phyloP scores from a whole-genome alignment of 1,284 basidiomycete genomes.

The Tylopilus sp. region DNA sequence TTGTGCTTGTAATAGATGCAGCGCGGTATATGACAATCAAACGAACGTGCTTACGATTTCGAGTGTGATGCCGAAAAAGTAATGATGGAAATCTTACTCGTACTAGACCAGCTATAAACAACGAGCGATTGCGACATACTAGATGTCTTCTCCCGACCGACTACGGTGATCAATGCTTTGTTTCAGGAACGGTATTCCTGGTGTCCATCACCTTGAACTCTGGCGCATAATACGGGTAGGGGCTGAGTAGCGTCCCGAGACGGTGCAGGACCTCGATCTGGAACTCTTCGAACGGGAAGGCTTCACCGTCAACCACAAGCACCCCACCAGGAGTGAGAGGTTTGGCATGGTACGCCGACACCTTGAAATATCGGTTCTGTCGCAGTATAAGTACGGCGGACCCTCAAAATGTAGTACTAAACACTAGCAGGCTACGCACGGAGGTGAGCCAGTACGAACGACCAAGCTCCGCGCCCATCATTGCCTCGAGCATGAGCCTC shows the following conservation, averaged over 20 bases:
- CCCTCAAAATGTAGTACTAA: not conserved
- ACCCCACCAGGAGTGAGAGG: slow-evolving; percentile 67
- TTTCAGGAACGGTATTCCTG: slow-evolving; percentile 28
- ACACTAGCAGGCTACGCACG: slow-evolving; percentile 39
- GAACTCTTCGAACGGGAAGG: slow-evolving; percentile 82
- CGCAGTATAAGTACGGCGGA: slow-evolving; percentile 6
- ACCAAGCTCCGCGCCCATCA: slow-evolving; percentile 79
- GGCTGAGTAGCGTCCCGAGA: slow-evolving; percentile 78
- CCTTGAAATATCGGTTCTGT: slow-evolving; percentile 87
- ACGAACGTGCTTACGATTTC: too few species aligned
- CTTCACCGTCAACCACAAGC: slow-evolving; percentile 87
- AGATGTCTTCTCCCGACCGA: too few species aligned
- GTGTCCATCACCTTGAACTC: slow-evolving; percentile 55
- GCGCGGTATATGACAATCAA: not conserved
- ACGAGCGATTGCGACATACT: not conserved
- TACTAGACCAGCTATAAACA: not conserved
- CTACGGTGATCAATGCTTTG: slow-evolving; percentile 13
- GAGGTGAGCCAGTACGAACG: slow-evolving; percentile 75
- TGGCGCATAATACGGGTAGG: slow-evolving; percentile 72
- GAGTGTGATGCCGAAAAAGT: too few species aligned
- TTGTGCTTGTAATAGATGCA: not conserved
- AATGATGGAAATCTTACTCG: not conserved
- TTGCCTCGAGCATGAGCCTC: slow-evolving; percentile 64
- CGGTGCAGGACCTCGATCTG: slow-evolving; percentile 86
- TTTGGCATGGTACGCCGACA: slow-evolving; percentile 79